A percentile compares a stretch with the other conserved stretches of the same genome.
phyloP scores from a whole-genome alignment of 352 stramenopile species.

The Phytophthora foliorum region DNA sequence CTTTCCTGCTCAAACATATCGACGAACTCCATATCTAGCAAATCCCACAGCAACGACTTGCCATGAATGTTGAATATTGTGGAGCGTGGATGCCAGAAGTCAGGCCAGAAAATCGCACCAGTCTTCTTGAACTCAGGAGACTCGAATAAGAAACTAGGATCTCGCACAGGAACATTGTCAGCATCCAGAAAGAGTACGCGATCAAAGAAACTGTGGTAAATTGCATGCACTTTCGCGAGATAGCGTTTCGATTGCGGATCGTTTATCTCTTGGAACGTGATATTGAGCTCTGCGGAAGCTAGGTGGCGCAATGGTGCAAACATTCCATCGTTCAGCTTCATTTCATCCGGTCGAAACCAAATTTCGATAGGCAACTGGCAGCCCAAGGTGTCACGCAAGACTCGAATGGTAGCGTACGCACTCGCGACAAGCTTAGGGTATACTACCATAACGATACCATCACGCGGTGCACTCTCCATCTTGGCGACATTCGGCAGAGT shows the following conservation, averaged over 20 bases:
- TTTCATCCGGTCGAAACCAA: conserved; percentile 1
- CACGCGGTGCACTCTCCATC: not conserved
- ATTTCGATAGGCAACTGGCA: conserved; percentile 4
- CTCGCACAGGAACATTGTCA: conserved; percentile 4
- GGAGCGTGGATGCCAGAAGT: conserved; percentile 7
- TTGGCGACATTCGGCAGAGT: not conserved
- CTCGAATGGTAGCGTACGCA: conserved; percentile 5
- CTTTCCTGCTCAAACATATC: conserved; percentile 18
- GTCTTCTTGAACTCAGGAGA: conserved; percentile 4
- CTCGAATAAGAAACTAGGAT: conserved; percentile 8
- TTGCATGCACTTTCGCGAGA: conserved; percentile 4
- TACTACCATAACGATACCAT: conserved; percentile 7
- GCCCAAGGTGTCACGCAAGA: not conserved
- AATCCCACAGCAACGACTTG: conserved; percentile 7
- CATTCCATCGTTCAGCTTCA: not conserved
- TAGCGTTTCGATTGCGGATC: not conserved
- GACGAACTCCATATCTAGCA: conserved; percentile 7
- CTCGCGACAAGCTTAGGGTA: conserved; percentile 8
- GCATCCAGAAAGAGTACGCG: conserved; percentile 9
- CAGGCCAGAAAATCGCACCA: conserved; percentile 12
- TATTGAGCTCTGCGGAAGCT: not conserved
- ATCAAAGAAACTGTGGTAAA: conserved; percentile 1
- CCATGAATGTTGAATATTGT: conserved; percentile 13
- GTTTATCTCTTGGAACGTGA: conserved; percentile 1
- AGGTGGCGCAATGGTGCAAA: not conserved